Base-by-base conservation (phyloP, 441 rosid genomes). In the Hura crepitans region DNA sequence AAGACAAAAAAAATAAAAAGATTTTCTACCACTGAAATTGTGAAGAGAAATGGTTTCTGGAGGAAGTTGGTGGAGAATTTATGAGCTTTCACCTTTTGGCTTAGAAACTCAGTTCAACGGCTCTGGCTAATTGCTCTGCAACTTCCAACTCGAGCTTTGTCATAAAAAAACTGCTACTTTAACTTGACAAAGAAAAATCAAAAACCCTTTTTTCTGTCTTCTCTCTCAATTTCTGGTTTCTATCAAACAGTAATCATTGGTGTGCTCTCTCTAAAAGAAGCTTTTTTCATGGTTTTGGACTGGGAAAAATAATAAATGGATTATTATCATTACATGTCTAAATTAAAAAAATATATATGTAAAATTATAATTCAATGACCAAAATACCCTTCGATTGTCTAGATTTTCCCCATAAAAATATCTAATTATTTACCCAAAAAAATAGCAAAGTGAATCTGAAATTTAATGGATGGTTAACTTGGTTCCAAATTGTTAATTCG, bases 51-150 rank as follows among this genome's bases (percentile, higher is more conserved):
- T 20, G 20, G 60, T 11, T 33, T 43, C 14, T 45, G 31, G 72
- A 14, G 59, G 11, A 43, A 23, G 58, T 66, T 20, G 71, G 62
- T 64, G 10, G 27, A 59, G 71, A 59, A 73, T 59, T 58, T 49
- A 66, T 37, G 76, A 59, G 33, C 42, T 47, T 49, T 47, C 31
- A 17, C 63, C 62, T 53, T 37, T 18, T 43, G 46, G 13, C 31
- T 23, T n/a, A 43, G 23, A 12, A 14, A 15, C 27, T 46, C 23
- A 46, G 58, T 65, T 65, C 68, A 56, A 65, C 47, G 65, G 28
- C 39, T 47, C 6, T 6, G 10, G 2, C 50, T 39, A 31, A 57
- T 66, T 58, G 28, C 49, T 31, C 30, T 43, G 63, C 46, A 20
- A 45, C 43, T 63, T 42, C 35, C 68, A 13, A n/a, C 20, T 4